A percentile compares a stretch with the other conserved stretches of the same genome.
These are phyloP conservation scores for Pseudomonodictys pantanalensis DNA, from an alignment of 495 filamentous ascomycete species.

Conservation along the genomic window DNA sequence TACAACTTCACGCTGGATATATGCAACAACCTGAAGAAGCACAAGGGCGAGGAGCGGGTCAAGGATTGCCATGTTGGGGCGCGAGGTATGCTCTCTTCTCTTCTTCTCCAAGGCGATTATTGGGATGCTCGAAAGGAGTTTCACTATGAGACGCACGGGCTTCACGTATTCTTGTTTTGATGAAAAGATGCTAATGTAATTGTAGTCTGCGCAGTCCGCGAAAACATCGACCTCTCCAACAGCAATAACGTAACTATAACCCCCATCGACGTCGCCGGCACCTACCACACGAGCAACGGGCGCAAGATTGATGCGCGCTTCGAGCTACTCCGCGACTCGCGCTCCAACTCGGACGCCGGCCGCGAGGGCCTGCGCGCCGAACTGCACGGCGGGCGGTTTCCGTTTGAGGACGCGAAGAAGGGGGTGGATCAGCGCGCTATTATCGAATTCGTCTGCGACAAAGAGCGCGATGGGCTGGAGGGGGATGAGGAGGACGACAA, in stretches of 20 bases:
- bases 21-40: slow-evolving; percentile 62
- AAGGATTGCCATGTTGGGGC: slow-evolving; percentile 59
- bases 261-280: slow-evolving; percentile 73
- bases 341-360: slow-evolving; percentile 55
- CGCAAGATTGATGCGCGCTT: slow-evolving; percentile 57
- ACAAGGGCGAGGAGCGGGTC: slow-evolving; percentile 45
- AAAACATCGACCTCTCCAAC: slow-evolving; percentile 43
- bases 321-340: slow-evolving; percentile 58
- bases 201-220: slow-evolving; percentile 76
- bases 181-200: slow-evolving; percentile 7
- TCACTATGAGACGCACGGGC: too few species aligned
- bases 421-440: slow-evolving; percentile 62
- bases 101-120: too few species aligned
- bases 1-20: slow-evolving; percentile 89
- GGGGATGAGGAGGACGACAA: slow-evolving; percentile 42
- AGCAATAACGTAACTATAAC: slow-evolving; percentile 47
- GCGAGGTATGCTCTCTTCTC: slow-evolving; percentile 48
- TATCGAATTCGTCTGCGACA: slow-evolving; percentile 81
- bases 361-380: slow-evolving; percentile 69
- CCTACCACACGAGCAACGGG: slow-evolving; percentile 49
- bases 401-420: slow-evolving; percentile 45
- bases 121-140: too few species aligned
- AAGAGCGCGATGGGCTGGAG: slow-evolving; percentile 65
- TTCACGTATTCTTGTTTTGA: neutral
- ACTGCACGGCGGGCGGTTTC: slow-evolving; percentile 64